phyloP scores from a whole-genome alignment of 495 filamentous ascomycete genomes.

The Peziza echinospora region DNA sequence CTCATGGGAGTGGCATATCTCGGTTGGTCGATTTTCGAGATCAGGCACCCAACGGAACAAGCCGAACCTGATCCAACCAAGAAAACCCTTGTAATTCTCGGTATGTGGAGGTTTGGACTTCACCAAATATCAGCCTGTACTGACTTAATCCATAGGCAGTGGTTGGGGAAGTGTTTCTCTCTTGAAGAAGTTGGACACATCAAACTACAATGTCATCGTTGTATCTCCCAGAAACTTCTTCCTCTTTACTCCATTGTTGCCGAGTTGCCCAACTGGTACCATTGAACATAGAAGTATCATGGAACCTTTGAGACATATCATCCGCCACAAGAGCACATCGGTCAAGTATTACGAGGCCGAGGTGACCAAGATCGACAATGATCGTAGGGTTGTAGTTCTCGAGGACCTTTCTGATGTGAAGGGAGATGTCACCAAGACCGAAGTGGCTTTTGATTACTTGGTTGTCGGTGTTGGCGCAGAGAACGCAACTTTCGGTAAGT shows the following conservation, averaged over 20 bases:
- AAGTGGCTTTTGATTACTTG: slow-evolving; percentile 94
- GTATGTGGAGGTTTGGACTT: too few species aligned
- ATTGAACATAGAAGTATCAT: slow-evolving; percentile 99
- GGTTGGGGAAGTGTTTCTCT: slow-evolving; percentile 95
- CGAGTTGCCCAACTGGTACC: slow-evolving; percentile 87
- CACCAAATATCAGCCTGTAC: too few species aligned
- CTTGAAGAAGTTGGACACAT: slow-evolving; percentile 92
- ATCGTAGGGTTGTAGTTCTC: slow-evolving; percentile 67
- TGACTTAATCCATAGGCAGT: slow-evolving; percentile 33
- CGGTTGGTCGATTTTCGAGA: slow-evolving; percentile 58
- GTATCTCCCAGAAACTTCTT: slow-evolving; percentile 97
- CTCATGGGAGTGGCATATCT: slow-evolving; percentile 46
- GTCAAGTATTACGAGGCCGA: slow-evolving; percentile 98
- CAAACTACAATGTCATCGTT: slow-evolving; percentile 96
- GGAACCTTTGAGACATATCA: slow-evolving; percentile 90
- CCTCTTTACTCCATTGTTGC: slow-evolving; percentile 93
- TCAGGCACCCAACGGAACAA: slow-evolving; percentile 66
- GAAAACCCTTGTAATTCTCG: slow-evolving; percentile 93
- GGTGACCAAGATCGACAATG: slow-evolving; percentile 86
- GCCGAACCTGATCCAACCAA: slow-evolving; percentile 59
- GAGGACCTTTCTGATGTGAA: slow-evolving; percentile 85
- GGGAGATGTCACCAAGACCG: slow-evolving; percentile 58
- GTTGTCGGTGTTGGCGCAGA: slow-evolving; percentile 93
- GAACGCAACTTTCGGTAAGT: slow-evolving; percentile 86
- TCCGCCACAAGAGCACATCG: slow-evolving; percentile 71